Evolutionary conservation across 371 early-diverging fungal species (phyloP).

Genomic region (Phascolomyces articulosus): DNA sequence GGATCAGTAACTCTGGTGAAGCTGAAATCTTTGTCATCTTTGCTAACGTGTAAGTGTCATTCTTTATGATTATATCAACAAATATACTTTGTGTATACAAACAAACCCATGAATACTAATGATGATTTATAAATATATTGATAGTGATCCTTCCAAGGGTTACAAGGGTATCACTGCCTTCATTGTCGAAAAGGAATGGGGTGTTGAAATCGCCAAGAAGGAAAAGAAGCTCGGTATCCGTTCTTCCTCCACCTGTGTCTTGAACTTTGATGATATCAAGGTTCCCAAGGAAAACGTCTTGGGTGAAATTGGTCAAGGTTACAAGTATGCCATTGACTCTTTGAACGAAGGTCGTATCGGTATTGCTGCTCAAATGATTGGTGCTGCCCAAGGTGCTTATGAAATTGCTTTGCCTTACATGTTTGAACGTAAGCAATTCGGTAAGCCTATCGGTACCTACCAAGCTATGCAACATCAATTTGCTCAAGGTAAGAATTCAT

Average conservation of each 20-base stretch:
- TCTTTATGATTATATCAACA: background rate
- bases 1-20: conserved; percentile 87
- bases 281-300: conserved; percentile 89
- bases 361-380: conserved; percentile 98
- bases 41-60: conserved; percentile 78
- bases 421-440: conserved; percentile 97
- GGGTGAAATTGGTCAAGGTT: conserved; percentile 95
- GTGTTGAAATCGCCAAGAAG: conserved; percentile 94
- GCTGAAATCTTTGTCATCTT: conserved; percentile 96
- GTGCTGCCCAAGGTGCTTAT: conserved; percentile 94
- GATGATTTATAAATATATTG: too few relatives aligned
- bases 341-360: conserved; percentile 99
- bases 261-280: conserved; percentile 92
- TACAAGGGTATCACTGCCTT: conserved; percentile 99
- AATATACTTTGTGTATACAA: background rate
- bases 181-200: conserved; percentile 93
- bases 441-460: conserved; percentile 84
- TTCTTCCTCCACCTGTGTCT: conserved; percentile 92
- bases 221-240: conserved; percentile 97
- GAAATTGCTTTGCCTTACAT: conserved; percentile 91
- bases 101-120: too few relatives aligned
- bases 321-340: conserved; percentile 98
- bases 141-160: conserved; percentile 83
- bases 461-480: conserved; percentile 98
- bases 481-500: conserved; percentile 72